phyloP scores from a whole-genome alignment of 2,329 filamentous ascomycete species.

The Curvularia spicifera region DNA sequence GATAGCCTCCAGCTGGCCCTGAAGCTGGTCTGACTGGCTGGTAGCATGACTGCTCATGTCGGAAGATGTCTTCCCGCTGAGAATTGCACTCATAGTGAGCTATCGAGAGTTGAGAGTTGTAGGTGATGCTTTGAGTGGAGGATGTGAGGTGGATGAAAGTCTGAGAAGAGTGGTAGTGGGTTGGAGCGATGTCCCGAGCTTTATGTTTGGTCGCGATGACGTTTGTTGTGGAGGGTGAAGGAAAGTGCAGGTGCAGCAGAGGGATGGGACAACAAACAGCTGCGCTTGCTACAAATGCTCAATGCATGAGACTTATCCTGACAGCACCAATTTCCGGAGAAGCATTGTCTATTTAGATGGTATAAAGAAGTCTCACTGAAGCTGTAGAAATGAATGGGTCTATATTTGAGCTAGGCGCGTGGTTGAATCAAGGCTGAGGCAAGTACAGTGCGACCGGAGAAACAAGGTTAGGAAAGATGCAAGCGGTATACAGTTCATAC shows the following conservation, averaged over 20 bases:
- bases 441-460: not conserved
- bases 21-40: conserved; percentile 6
- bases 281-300: not conserved
- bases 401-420: not conserved
- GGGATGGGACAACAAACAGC: not conserved
- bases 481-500: not conserved
- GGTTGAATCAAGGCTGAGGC: not conserved
- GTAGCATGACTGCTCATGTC: conserved; percentile 2
- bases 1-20: conserved; percentile 10
- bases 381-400: not conserved
- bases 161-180: not conserved
- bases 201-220: conserved; percentile 11
- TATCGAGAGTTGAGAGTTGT: conserved; percentile 1
- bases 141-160: not conserved
- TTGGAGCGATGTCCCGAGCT: not conserved
- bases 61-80: conserved; percentile 6
- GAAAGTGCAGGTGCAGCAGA: conserved; percentile 5
- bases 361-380: not conserved
- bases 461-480: not conserved
- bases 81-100: conserved; percentile 11
- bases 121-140: conserved; percentile 7
- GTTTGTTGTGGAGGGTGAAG: not conserved
- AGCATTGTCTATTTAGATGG: not conserved
- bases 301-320: not conserved
- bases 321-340: not conserved